Evolutionary conservation across 768 basidiomycete genomes (phyloP), one percentile per base, ranked within the genome.

Genomic region (Hysterangium stoloniferum): DNA sequence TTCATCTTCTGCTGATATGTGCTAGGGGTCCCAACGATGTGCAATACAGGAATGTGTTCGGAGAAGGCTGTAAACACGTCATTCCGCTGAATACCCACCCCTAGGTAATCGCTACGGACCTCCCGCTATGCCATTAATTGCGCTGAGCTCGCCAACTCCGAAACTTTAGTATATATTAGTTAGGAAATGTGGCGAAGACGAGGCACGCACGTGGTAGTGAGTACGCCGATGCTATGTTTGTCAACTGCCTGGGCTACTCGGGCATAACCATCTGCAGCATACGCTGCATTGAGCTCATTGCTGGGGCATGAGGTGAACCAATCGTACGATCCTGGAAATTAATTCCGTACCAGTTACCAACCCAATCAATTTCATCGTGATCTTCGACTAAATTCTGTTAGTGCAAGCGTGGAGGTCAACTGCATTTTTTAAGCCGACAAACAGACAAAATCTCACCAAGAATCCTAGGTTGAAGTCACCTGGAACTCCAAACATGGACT

Each of bases 241-340:
- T 65, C 3, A 59, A 58, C 40, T 64, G 57, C 31, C 44, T 82
- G 78, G 57, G 91, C 94, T 46, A 93, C 81, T 52, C 94, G 78
- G 17, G 93, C 89, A 64, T 95, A 95, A 9, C 93, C 93, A 60
- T 94, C 92, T 0, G 89, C 89, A 13, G 93, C 93, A 64, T 96
- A 96, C 0, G 88, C 75, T 0, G 89, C 86, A 56, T 93, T 89
- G 41, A 93, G 72, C 61, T 92, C 86, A 54, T 90, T 89, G 57
- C 86, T 87, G 52, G 17, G 4, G 38, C 51, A n/a, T 52, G n/a
- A 55, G 41, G 27, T 36, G 46, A 28, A 47, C 31, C 35, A 15
- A 48, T 22, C 29, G 36, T 36, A 15, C 22, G 27, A 44, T 1
- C 12, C 40, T 15, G 19, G 35, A 45, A n/a, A 34, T 29, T 0